Conservation (phyloP, 768 basidiomycete genomes). For the Russula foetens region DNA sequence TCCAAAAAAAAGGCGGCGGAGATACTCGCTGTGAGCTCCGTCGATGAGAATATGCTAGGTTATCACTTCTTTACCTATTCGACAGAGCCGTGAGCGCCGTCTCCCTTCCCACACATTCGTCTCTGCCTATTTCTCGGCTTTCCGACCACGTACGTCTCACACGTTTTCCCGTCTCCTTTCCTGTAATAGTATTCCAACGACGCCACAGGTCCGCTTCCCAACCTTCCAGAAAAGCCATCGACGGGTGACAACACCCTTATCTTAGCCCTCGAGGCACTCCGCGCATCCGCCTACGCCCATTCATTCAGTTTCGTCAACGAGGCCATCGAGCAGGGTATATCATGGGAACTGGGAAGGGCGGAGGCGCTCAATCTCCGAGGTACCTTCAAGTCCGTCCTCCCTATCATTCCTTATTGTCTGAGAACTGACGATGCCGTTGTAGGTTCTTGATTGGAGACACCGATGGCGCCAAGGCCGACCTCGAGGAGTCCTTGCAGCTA, state of each 20-base stretch:
- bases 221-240: constrained; percentile 63
- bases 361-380: constrained; percentile 90
- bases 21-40: constrained; percentile 51
- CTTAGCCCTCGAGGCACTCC: constrained; percentile 75
- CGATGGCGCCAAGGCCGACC: constrained; percentile 71
- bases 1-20: constrained; percentile 64
- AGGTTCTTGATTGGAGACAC: constrained; percentile 89
- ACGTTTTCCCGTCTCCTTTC: neutral
- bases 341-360: constrained; percentile 64
- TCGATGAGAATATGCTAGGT: neutral
- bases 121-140: constrained; percentile 93
- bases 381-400: constrained; percentile 76
- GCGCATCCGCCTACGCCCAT: constrained; percentile 77
- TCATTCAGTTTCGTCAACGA: constrained; percentile 75
- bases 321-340: constrained; percentile 79
- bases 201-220: constrained; percentile 50
- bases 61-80: neutral
- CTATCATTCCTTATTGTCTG: neutral
- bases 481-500: constrained; percentile 67
- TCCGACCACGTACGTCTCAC: constrained; percentile 67
- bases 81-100: constrained; percentile 63
- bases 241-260: constrained; percentile 79
- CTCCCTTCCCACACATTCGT: constrained; percentile 90
- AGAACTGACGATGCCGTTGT: neutral
- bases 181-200: neutral